These are phyloP conservation scores for Amanita brunnescens DNA, from an alignment of 768 basidiomycete species.

Conservation along the genomic window DNA sequence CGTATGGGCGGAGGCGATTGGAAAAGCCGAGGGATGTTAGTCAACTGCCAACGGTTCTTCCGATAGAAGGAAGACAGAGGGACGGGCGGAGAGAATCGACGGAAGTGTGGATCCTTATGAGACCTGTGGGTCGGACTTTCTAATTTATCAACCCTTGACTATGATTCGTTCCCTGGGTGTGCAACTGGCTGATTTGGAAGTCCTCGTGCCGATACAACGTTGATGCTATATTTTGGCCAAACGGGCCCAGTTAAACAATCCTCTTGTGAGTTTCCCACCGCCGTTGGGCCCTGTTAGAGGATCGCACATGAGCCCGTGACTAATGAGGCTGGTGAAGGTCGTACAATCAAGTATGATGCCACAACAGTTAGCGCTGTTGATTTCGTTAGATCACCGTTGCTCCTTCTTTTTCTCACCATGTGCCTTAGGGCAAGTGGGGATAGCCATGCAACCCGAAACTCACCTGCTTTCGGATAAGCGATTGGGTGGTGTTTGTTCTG, in stretches of 20 bases:
- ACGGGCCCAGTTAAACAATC: slow-evolving; percentile 1
- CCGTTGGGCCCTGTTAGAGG: not conserved
- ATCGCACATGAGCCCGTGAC: not conserved
- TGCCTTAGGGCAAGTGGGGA: slow-evolving; percentile 1
- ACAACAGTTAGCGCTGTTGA: not conserved
- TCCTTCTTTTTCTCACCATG: not conserved
- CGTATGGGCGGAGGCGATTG: slow-evolving; percentile 2
- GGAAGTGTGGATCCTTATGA: slow-evolving; percentile 30
- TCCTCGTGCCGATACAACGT: slow-evolving; percentile 4
- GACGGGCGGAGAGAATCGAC: slow-evolving; percentile 7
- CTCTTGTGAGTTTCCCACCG: not conserved
- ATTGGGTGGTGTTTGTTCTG: not conserved
- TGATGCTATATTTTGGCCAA: slow-evolving; percentile 5
- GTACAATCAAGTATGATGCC: slow-evolving; percentile 4
- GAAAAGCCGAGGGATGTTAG: slow-evolving; percentile 10
- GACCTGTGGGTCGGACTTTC: slow-evolving; percentile 33
- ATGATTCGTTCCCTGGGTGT: too few relatives aligned
- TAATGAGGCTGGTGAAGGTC: slow-evolving; percentile 1
- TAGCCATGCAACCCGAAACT: not conserved
- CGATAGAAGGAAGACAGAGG: slow-evolving; percentile 11
- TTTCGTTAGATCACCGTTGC: slow-evolving; percentile 6
- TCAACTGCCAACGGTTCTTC: slow-evolving; percentile 12
- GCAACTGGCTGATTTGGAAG: slow-evolving; percentile 3
- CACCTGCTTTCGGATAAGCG: not conserved
- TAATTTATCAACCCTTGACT: slow-evolving; percentile 23